Evolutionary conservation across 257 asterid genomes (phyloP).

Genomic region (Ophiorrhiza pumila): DNA sequence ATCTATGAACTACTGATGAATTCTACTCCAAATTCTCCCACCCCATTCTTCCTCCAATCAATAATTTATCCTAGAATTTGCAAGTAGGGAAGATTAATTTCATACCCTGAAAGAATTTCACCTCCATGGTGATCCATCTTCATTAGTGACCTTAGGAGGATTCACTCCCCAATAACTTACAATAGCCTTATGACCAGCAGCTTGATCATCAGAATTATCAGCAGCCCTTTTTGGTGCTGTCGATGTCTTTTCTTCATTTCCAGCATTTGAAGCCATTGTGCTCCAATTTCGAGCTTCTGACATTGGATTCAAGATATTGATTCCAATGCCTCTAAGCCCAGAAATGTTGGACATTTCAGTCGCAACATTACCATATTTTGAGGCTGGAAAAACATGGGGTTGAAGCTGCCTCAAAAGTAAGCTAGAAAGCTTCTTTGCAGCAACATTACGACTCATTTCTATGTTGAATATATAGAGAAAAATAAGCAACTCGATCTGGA

Average conservation of each 20-base stretch:
- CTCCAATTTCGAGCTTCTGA: neutral
- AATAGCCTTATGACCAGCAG: conserved; percentile 11
- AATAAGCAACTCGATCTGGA: neutral
- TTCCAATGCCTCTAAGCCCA: neutral
- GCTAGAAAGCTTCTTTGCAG: conserved; percentile 3
- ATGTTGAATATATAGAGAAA: no score
- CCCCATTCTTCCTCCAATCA: no score
- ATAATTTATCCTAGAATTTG: neutral
- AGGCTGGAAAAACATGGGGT: neutral
- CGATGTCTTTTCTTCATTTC: no score
- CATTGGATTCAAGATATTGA: neutral
- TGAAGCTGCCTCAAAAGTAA: neutral
- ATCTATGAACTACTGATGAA: no score
- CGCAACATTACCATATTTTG: neutral
- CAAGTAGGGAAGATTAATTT: neutral
- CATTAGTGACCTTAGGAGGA: conserved; percentile 38
- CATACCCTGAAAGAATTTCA: conserved; percentile 71
- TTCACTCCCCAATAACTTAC: conserved; percentile 74
- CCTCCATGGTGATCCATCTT: conserved; percentile 69
- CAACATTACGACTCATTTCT: neutral
- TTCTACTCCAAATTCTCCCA: no score
- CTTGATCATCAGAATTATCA: neutral
- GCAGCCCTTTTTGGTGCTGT: neutral
- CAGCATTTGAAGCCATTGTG: neutral
- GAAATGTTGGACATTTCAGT: neutral